phyloP scores from a whole-genome alignment of 768 basidiomycete genomes.

The Suillus spraguei region DNA sequence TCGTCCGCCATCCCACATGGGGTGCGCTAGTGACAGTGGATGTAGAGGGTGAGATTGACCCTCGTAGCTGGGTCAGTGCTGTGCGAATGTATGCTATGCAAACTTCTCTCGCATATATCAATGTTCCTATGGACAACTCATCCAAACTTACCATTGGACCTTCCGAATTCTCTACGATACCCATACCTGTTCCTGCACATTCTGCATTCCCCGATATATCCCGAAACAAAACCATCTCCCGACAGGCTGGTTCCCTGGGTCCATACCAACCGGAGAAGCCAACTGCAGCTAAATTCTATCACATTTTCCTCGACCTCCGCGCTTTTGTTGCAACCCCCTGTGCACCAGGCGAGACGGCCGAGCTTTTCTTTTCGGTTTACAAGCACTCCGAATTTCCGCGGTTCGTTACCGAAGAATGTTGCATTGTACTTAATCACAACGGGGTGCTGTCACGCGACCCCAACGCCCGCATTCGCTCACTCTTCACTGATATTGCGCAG shows the following conservation, averaged over 20 bases:
- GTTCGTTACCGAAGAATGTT: constrained; percentile 94
- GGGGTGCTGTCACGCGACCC: constrained; percentile 86
- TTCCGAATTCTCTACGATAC: constrained; percentile 49
- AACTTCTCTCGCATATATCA: constrained; percentile 76
- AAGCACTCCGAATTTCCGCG: constrained; percentile 73
- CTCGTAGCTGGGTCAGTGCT: constrained; percentile 85
- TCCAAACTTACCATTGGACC: constrained; percentile 37
- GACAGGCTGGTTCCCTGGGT: constrained; percentile 39
- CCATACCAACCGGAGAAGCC: constrained; percentile 35
- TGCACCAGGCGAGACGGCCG: constrained; percentile 87
- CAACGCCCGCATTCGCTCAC: constrained; percentile 71
- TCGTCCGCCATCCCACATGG: constrained; percentile 93
- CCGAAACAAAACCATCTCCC: constrained; percentile 33
- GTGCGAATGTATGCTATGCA: constrained; percentile 94
- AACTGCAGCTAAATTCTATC: constrained; percentile 76
- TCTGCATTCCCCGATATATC: constrained; percentile 68
- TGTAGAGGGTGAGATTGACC: constrained; percentile 79
- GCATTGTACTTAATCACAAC: constrained; percentile 87
- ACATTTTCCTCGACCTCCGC: constrained; percentile 87
- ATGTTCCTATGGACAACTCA: constrained; percentile 46
- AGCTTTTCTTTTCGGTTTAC: constrained; percentile 93
- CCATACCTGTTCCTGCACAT: constrained; percentile 62
- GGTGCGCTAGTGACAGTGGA: constrained; percentile 92
- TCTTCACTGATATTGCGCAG: constrained; percentile 88
- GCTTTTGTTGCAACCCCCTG: constrained; percentile 93